Evolutionary conservation across 164 flowering plant species (phyloP).

Genomic region (Euptelea pleiosperma): DNA sequence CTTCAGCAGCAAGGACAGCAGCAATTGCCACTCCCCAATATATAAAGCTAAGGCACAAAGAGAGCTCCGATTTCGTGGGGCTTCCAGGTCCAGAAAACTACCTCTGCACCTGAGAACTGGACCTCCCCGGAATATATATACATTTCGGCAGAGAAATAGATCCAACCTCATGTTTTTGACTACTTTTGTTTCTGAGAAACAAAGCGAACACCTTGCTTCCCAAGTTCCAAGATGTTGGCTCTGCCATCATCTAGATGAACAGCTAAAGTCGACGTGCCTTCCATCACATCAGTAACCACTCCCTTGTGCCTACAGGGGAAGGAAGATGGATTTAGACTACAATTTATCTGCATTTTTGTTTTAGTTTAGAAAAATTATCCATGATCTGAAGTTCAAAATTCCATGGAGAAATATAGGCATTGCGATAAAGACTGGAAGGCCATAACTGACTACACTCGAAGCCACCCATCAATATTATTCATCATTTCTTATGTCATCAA

Average conservation of each 20-base stretch:
- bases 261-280: conserved; percentile 54
- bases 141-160: neutral
- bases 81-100: conserved; percentile 2
- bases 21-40: conserved; percentile 3
- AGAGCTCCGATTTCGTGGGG: neutral
- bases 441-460: neutral
- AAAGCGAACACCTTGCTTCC: conserved; percentile 83
- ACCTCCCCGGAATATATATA: neutral
- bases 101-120: conserved; percentile 9
- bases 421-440: neutral
- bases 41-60: neutral
- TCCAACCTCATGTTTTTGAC: conserved; percentile 27
- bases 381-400: neutral
- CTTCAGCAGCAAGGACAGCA: neutral
- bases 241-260: conserved; percentile 79
- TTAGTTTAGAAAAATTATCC: neutral
- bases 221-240: conserved; percentile 59
- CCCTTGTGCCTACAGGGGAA: conserved; percentile 66
- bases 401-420: neutral
- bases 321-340: neutral
- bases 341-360: neutral
- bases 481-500: neutral
- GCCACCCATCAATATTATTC: too few relatives aligned
- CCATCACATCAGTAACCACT: conserved; percentile 53
- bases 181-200: conserved; percentile 75